Base-by-base conservation (phyloP, 1,284 basidiomycete genomes). In the Cutaneotrichosporon dermatis region DNA sequence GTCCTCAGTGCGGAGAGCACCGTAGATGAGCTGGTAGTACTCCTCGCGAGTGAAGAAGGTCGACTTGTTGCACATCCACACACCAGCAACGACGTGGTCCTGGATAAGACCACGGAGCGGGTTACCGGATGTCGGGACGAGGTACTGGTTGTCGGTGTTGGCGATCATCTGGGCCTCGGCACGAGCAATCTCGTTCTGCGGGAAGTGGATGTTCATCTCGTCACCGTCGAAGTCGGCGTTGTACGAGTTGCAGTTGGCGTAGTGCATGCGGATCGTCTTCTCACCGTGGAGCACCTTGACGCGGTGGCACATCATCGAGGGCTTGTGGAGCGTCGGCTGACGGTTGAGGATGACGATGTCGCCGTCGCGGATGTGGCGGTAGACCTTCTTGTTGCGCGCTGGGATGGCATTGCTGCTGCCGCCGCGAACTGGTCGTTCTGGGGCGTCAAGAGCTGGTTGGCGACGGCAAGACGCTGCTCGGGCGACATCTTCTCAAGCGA, bases 191-290 rank as follows among this genome's bases (percentile, higher is more conserved):
- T 69, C 82, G 87, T 82, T 80, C 88, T 92, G 95, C 69, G 95
- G 93, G 73, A 99, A 99, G 80, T 99, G 95, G 64, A 99, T 94
- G 80, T 99, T 99, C 95, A 99, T 99, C 79, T 99, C 92, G 80
- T 99, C 96, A 70, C 96, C 96, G 75, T 99, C 96, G 75, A 99
- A 99, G 80, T 99, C 96, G 75, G 96, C 96, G 72, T 99, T 99
- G 79, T 99, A 99, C 5, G 95, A 98, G 78, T 98, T 98, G 81
- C 96, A 99, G 75, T 99, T 99, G 51, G 96, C 96, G 74, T 99
- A 99, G 81, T 99, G 96, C 95, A 99, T 97, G 37, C 96, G 86
- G 76, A 99, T 99, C 1, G 96, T 99, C 82, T 97, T 97, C 79
- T 99, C 96, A 51, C 95, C 96, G 62, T 87, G 85, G 63, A 99